These are phyloP conservation scores for Phyllosticta citrichinensis DNA, from an alignment of 2,329 filamentous ascomycete genomes.

Conservation along the genomic window DNA sequence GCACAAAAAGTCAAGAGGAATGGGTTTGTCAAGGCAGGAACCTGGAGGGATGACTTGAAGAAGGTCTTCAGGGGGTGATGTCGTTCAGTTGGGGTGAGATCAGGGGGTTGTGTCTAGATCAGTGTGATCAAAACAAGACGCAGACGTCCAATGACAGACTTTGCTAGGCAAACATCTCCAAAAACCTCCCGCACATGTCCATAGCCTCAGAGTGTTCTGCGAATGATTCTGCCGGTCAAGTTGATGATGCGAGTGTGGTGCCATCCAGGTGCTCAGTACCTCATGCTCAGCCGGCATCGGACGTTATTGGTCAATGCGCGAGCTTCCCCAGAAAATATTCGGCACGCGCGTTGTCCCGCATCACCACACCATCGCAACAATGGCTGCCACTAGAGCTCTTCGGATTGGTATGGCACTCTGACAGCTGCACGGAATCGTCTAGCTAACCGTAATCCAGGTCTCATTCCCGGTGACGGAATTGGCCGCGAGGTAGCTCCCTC, in stretches of 20 bases:
- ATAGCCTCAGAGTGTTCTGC: no score
- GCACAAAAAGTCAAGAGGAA: background rate
- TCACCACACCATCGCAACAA: constrained; percentile 2
- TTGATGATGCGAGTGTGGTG: background rate
- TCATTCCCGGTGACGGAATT: constrained; percentile 97
- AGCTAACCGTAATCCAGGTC: constrained; percentile 46
- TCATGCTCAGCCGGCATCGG: background rate
- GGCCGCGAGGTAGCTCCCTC: constrained; percentile 60
- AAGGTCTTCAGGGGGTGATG: background rate
- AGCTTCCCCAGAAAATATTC: constrained; percentile 12
- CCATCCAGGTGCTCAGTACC: background rate
- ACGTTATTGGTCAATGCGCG: background rate
- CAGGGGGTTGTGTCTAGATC: background rate
- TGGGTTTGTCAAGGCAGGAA: background rate
- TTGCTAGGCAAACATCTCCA: no score
- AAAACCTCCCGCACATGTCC: no score
- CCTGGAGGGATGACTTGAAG: background rate
- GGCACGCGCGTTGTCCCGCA: background rate
- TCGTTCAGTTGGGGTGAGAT: background rate
- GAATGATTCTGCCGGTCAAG: background rate
- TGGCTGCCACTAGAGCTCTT: constrained; percentile 12
- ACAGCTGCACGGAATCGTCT: background rate
- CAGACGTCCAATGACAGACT: no score
- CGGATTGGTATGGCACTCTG: constrained; percentile 10
- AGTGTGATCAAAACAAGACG: background rate